Percentiles rank a stretch among this genome's conserved stretches.
Conservation (phyloP, 2,329 filamentous ascomycete genomes). For the Hypoxylon sp. region DNA sequence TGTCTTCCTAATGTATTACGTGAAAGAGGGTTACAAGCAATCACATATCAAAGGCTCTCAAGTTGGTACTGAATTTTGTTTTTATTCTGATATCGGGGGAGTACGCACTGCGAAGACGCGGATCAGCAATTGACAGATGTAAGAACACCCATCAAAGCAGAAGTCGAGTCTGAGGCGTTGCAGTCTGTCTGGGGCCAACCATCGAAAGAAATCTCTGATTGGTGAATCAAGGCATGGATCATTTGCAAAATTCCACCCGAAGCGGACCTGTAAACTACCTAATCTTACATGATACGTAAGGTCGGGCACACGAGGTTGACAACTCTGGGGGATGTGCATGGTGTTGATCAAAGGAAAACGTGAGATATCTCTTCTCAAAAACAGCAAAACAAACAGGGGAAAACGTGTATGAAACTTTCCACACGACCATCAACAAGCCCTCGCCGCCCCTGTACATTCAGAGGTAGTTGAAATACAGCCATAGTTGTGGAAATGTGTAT, state of each 20-base stretch:
- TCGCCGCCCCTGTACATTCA: conserved; percentile 47
- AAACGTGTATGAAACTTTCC: conserved; percentile 48
- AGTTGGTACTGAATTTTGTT: conserved; percentile 40
- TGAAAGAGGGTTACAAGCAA: neutral
- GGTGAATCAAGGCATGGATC: conserved; percentile 40
- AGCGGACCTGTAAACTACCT: conserved; percentile 34
- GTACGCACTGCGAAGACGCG: conserved; percentile 43
- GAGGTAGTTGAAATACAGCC: conserved; percentile 45
- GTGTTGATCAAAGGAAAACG: conserved; percentile 50
- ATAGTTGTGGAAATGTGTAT: conserved; percentile 47
- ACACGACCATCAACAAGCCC: conserved; percentile 48
- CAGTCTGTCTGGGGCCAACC: conserved; percentile 35
- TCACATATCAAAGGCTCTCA: neutral
- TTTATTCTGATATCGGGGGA: conserved; percentile 46
- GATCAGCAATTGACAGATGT: conserved; percentile 39
- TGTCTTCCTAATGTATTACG: neutral
- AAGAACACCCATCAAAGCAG: conserved; percentile 34
- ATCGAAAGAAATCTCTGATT: conserved; percentile 23
- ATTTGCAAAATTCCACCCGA: conserved; percentile 35
- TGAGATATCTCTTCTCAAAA: conserved; percentile 49
- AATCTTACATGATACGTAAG: conserved; percentile 34
- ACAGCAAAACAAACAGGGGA: conserved; percentile 49
- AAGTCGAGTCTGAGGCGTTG: conserved; percentile 33
- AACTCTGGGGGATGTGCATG: conserved; percentile 39
- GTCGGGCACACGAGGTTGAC: conserved; percentile 30